phyloP scores from a whole-genome alignment of 73 alveolate species.

The Paramecium pentaurelia region DNA sequence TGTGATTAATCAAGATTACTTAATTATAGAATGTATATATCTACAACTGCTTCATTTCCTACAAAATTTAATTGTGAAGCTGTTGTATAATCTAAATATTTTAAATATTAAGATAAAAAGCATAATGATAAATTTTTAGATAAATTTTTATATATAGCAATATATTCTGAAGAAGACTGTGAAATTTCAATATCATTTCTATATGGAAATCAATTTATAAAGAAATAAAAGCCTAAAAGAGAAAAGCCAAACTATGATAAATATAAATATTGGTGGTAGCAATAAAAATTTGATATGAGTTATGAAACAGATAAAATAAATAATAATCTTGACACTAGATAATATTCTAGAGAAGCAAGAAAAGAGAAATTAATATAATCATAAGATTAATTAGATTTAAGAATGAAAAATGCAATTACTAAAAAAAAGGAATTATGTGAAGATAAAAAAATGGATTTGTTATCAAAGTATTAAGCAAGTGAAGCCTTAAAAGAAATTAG shows the following conservation, averaged over 20 bases:
- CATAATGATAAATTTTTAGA: neutral
- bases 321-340: neutral
- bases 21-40: neutral
- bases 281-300: neutral
- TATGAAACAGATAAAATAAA: neutral
- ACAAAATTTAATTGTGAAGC: constrained; percentile 42
- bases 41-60: constrained; percentile 23
- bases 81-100: constrained; percentile 17
- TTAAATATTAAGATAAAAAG: constrained; percentile 11
- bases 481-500: constrained; percentile 21
- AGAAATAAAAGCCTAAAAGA: neutral
- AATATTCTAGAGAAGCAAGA: constrained; percentile 4
- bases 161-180: constrained; percentile 19
- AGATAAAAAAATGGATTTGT: neutral
- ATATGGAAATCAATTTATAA: neutral
- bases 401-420: neutral
- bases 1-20: neutral
- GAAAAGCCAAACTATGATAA: constrained; percentile 11
- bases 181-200: neutral
- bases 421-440: neutral
- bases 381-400: neutral
- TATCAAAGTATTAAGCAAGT: neutral
- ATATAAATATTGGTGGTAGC: neutral
- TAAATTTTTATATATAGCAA: neutral
- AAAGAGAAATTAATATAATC: neutral